Evolutionary conservation across 257 asterid species (phyloP).

Genomic region (Echium plantagineum): DNA sequence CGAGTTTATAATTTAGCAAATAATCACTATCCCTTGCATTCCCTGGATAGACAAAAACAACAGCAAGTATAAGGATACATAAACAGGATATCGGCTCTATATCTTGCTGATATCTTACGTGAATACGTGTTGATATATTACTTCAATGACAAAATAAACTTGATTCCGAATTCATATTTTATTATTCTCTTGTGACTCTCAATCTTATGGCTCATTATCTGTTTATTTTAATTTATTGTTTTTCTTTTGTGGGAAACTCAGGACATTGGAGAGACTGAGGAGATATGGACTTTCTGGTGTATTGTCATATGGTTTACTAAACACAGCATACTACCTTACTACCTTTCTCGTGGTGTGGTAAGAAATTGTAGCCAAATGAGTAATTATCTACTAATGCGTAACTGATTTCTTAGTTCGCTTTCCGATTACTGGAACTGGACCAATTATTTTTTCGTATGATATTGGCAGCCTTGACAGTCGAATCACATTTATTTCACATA

Average conservation of each 20-base stretch:
- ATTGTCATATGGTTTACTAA: conserved; percentile 79
- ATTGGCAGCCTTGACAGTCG: too few relatives aligned
- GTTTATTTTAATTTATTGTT: conserved; percentile 14
- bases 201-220: conserved; percentile 17
- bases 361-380: neutral
- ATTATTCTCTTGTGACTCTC: neutral
- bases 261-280: conserved; percentile 57
- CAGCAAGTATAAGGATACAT: neutral
- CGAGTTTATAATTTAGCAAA: too few relatives aligned
- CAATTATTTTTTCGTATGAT: too few relatives aligned
- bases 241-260: conserved; percentile 9
- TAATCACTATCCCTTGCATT: neutral
- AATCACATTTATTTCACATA: too few relatives aligned
- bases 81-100: neutral
- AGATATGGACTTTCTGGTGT: conserved; percentile 76
- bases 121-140: neutral
- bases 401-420: too few relatives aligned
- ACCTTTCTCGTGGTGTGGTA: conserved; percentile 89
- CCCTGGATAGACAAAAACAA: neutral
- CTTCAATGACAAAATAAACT: neutral
- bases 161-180: neutral
- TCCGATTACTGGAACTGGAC: too few relatives aligned
- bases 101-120: neutral
- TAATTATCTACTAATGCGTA: too few relatives aligned
- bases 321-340: conserved; percentile 74